These are phyloP conservation scores for Coemansia sp. DNA, from an alignment of 192 early-diverging fungal species.

Conservation along the genomic window DNA sequence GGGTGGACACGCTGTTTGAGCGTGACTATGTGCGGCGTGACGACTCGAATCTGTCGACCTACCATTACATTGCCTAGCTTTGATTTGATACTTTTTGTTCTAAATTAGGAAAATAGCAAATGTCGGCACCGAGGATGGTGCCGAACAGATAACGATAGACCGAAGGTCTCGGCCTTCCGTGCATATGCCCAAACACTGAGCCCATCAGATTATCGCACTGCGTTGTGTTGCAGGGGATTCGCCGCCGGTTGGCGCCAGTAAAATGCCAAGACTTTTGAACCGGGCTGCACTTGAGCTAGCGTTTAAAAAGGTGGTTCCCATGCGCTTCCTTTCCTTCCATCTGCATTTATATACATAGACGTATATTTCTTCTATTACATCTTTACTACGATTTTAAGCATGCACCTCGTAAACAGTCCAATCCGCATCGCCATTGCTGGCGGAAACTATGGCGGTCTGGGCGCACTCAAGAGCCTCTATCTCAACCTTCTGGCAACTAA, in stretches of 20 bases:
- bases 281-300: too few relatives aligned
- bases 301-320: neutral
- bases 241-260: too few relatives aligned
- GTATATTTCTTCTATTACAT: neutral
- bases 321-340: neutral
- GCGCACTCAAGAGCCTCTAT: conserved; percentile 35
- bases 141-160: conserved; percentile 7
- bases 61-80: conserved; percentile 72
- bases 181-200: neutral
- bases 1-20: conserved; percentile 90
- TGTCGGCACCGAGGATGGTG: neutral
- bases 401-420: conserved; percentile 25
- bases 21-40: conserved; percentile 94
- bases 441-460: conserved; percentile 48
- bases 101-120: too few relatives aligned
- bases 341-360: neutral
- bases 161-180: conserved; percentile 2
- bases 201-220: neutral
- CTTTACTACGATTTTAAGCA: neutral
- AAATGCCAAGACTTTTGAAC: too few relatives aligned
- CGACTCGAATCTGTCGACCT: conserved; percentile 78
- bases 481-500: conserved; percentile 37
- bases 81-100: too few relatives aligned
- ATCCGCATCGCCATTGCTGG: conserved; percentile 46
- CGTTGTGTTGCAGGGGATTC: too few relatives aligned